A percentile compares a stretch with the other conserved stretches of the same genome.
Evolutionary conservation across 306 rosid species (phyloP).

Genomic region (Rosa persica): DNA sequence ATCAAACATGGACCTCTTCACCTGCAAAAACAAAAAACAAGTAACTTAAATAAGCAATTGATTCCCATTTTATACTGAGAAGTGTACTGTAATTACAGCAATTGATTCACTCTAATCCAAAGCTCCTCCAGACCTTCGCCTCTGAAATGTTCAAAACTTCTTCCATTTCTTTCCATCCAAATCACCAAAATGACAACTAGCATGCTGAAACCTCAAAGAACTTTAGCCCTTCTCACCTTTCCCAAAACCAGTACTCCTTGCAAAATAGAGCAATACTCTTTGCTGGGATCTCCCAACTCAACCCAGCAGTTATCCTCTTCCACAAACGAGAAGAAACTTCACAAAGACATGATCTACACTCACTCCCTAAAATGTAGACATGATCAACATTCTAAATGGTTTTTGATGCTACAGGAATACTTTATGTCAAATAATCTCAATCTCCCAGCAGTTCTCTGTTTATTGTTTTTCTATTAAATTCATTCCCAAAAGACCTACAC

Average conservation of each 20-base stretch:
- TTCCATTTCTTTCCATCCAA: not conserved
- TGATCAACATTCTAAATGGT: too few species aligned
- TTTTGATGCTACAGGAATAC: too few species aligned
- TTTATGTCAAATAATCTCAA: too few species aligned
- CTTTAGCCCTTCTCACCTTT: not conserved
- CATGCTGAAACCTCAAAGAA: too few species aligned
- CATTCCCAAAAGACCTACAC: not conserved
- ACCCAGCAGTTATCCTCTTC: not conserved
- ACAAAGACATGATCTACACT: too few species aligned
- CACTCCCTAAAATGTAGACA: too few species aligned
- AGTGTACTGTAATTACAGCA: not conserved
- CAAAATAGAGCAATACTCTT: not conserved
- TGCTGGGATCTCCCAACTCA: not conserved
- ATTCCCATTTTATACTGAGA: not conserved
- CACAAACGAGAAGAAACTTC: not conserved
- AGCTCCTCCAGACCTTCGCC: not conserved
- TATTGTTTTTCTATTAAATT: not conserved
- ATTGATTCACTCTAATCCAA: not conserved
- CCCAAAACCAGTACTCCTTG: not conserved
- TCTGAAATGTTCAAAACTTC: not conserved
- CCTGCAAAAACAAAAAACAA: constrained; percentile 44
- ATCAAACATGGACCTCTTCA: constrained; percentile 39
- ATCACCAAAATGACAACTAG: not conserved
- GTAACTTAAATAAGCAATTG: not conserved
- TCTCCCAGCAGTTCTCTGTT: not conserved